A percentile compares a stretch with the other conserved stretches of the same genome.
These are phyloP conservation scores for Torrubiellomyces zombiae DNA, from an alignment of 2,329 filamentous ascomycete genomes.

Conservation along the genomic window DNA sequence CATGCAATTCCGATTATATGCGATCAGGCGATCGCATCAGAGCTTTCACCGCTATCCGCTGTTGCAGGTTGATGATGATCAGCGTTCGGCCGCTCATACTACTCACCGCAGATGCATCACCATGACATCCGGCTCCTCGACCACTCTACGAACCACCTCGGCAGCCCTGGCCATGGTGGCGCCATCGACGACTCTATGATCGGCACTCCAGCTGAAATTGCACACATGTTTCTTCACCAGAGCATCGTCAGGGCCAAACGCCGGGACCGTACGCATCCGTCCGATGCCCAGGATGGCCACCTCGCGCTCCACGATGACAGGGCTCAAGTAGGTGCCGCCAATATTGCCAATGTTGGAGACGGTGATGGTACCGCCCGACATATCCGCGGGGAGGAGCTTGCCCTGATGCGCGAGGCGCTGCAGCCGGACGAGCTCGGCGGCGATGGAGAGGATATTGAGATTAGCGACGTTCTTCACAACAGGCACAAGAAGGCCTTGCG, in stretches of 20 bases:
- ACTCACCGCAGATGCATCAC: constrained; percentile 57
- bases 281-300: constrained; percentile 87
- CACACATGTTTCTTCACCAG: constrained; percentile 64
- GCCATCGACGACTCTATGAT: constrained; percentile 87
- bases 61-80: constrained; percentile 12
- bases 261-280: constrained; percentile 61
- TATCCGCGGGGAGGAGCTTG: constrained; percentile 56
- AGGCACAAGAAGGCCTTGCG: constrained; percentile 73
- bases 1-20: background rate
- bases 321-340: constrained; percentile 79
- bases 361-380: constrained; percentile 80
- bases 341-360: constrained; percentile 94
- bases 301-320: constrained; percentile 79
- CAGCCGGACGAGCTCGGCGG: constrained; percentile 57
- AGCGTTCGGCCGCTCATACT: background rate
- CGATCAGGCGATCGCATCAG: background rate
- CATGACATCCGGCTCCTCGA: constrained; percentile 81
- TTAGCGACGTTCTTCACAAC: constrained; percentile 73
- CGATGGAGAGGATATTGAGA: constrained; percentile 63
- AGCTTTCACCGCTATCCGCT: too few relatives aligned
- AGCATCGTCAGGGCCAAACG: constrained; percentile 45
- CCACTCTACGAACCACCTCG: constrained; percentile 56
- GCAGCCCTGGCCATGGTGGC: constrained; percentile 87
- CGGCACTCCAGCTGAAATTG: constrained; percentile 92
- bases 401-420: constrained; percentile 58